Percentiles rank a stretch among this genome's conserved stretches.
Conservation (phyloP, 2,329 filamentous ascomycete species). For the Pyrenophora graminea region DNA sequence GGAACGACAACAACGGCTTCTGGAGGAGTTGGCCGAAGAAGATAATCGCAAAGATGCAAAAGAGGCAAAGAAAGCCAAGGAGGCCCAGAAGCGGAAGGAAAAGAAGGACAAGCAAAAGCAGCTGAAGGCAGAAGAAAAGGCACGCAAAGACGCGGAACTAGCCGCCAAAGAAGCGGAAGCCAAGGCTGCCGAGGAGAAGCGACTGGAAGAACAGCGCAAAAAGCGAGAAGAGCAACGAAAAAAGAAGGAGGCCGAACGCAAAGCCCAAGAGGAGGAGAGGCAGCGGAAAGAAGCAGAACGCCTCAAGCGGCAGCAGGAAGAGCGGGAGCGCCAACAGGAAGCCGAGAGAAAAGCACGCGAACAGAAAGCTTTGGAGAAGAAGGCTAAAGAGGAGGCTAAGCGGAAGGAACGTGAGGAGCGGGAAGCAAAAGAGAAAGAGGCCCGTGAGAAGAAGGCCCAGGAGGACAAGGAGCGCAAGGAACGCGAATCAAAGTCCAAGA, state of each 20-base stretch:
- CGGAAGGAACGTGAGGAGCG: constrained; percentile 74
- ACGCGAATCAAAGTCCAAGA: constrained; percentile 60
- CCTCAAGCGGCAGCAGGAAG: constrained; percentile 76
- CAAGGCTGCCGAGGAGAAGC: constrained; percentile 76
- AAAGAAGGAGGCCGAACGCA: constrained; percentile 89
- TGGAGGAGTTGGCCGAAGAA: constrained; percentile 91
- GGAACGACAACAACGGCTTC: constrained; percentile 85
- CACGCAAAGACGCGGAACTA: constrained; percentile 83
- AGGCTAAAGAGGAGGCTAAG: constrained; percentile 69
- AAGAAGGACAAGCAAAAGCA: constrained; percentile 89
- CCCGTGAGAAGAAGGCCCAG: constrained; percentile 67
- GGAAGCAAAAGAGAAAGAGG: constrained; percentile 72
- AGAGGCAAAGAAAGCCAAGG: constrained; percentile 90
- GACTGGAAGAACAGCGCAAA: constrained; percentile 75
- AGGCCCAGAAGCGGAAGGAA: constrained; percentile 93
- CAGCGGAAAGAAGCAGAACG: constrained; percentile 84
- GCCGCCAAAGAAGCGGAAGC: constrained; percentile 81
- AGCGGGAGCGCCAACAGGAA: constrained; percentile 83
- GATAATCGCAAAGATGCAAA: constrained; percentile 73
- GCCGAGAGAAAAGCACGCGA: constrained; percentile 82
- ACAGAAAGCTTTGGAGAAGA: constrained; percentile 80
- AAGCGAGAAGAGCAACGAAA: constrained; percentile 88
- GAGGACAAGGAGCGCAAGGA: constrained; percentile 63
- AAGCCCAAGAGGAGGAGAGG: constrained; percentile 86
- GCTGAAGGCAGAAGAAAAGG: constrained; percentile 86